Evolutionary conservation across 306 rosid genomes (phyloP).

Genomic region (Cucumis cinereus): DNA sequence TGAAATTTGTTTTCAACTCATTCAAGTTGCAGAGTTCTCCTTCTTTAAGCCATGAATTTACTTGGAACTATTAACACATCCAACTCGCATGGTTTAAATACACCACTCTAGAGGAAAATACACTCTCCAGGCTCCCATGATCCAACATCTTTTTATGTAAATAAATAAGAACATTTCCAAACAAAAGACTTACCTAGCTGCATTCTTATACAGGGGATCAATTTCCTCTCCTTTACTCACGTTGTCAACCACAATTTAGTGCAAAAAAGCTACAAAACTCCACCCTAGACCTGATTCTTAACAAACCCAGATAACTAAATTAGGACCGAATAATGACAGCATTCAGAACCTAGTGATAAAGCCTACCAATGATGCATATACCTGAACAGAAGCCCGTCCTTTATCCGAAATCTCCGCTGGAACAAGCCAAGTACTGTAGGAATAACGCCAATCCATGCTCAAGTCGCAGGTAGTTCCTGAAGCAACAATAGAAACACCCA

Average conservation of each 20-base stretch:
- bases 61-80: not conserved
- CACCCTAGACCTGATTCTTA: not conserved
- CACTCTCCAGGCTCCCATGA: not conserved
- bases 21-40: not conserved
- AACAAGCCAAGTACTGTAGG: constrained; percentile 55
- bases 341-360: not conserved
- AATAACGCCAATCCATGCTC: constrained; percentile 72
- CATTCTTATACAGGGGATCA: not conserved
- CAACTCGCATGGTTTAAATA: not conserved
- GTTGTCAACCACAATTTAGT: not conserved
- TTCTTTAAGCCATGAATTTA: not conserved
- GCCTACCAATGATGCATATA: constrained; percentile 7
- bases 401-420: constrained; percentile 53
- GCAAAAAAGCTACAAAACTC: not conserved
- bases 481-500: constrained; percentile 45
- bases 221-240: not conserved
- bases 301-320: not conserved
- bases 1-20: not conserved
- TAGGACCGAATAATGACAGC: not conserved
- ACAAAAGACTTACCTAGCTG: not conserved
- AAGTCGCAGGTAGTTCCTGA: constrained; percentile 60
- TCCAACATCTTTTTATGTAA: not conserved
- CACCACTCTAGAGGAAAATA: too few species aligned
- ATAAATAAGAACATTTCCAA: not conserved
- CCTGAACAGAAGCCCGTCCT: constrained; percentile 70